A percentile compares a stretch with the other conserved stretches of the same genome.
Evolutionary conservation across 768 basidiomycete species (phyloP).

Genomic region (Calocera viscosa): DNA sequence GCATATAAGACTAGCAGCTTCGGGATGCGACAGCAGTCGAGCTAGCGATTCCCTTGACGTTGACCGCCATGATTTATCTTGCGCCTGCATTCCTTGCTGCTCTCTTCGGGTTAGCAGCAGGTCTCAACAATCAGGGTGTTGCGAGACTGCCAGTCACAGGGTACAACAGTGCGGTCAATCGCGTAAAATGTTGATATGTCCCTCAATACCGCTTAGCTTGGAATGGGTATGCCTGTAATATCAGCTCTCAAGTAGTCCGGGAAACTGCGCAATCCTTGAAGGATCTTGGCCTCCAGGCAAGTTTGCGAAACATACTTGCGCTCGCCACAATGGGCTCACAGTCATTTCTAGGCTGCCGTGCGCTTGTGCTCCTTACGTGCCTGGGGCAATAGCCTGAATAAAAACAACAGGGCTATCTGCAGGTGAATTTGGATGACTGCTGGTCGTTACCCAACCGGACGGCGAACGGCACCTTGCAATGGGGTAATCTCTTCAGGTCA

Average conservation of each 20-base stretch:
- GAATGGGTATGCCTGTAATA: background rate
- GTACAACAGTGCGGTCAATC: background rate
- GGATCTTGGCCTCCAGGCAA: background rate
- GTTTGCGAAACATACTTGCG: background rate
- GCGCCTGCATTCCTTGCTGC: no score
- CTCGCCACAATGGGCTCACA: background rate
- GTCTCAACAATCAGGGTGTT: background rate
- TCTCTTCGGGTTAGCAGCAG: background rate
- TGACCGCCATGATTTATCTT: no score
- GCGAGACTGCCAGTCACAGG: background rate
- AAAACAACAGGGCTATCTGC: constrained; percentile 35
- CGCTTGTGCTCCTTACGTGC: background rate
- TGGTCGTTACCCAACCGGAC: constrained; percentile 48
- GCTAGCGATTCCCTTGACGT: no score
- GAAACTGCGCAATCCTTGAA: background rate
- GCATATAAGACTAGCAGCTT: no score
- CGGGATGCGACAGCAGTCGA: no score
- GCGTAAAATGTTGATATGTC: background rate
- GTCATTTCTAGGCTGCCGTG: background rate
- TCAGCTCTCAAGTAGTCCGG: background rate
- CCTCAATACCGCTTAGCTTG: background rate
- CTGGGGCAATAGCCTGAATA: background rate
- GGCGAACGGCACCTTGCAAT: constrained; percentile 42
- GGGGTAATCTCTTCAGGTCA: constrained; percentile 15
- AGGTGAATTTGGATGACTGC: constrained; percentile 54